A percentile compares a stretch with the other conserved stretches of the same genome.
Conservation (phyloP, 805 yeast species). For the Zygosaccharomyces kombuchaensis region DNA sequence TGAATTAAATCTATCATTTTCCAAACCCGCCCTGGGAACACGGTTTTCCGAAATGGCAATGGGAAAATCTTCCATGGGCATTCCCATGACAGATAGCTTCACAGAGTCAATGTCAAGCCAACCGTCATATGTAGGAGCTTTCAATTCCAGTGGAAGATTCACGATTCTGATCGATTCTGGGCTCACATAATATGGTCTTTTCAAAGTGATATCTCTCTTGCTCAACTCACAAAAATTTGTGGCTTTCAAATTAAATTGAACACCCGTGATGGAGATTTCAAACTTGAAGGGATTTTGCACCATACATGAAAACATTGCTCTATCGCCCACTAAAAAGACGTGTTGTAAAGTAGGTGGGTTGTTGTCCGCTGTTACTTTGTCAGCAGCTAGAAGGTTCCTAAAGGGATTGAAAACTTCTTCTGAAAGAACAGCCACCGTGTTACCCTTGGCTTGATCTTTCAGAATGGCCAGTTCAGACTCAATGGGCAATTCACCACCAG, state of each 20-base stretch:
- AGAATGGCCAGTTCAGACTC: slow-evolving; percentile 17
- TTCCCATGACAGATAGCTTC: slow-evolving; percentile 23
- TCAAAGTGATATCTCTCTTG: slow-evolving; percentile 12
- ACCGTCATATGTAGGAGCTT: slow-evolving; percentile 15
- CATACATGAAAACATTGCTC: slow-evolving; percentile 49
- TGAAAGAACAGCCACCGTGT: slow-evolving; percentile 30
- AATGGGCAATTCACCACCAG: slow-evolving; percentile 16
- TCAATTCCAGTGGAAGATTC: slow-evolving; percentile 25
- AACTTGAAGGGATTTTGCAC: slow-evolving; percentile 80
- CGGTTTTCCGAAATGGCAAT: slow-evolving; percentile 16
- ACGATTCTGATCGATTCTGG: slow-evolving; percentile 39
- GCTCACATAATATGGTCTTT: slow-evolving; percentile 34
- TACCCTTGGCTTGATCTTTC: slow-evolving; percentile 9
- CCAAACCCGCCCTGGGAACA: neutral
- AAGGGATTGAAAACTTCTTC: slow-evolving; percentile 57
- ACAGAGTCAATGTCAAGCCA: slow-evolving; percentile 16
- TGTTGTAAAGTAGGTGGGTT: slow-evolving; percentile 16
- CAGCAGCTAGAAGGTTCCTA: slow-evolving; percentile 16
- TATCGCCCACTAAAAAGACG: slow-evolving; percentile 53
- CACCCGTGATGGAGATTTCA: slow-evolving; percentile 55
- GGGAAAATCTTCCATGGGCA: slow-evolving; percentile 17
- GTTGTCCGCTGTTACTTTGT: slow-evolving; percentile 10
- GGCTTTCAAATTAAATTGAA: slow-evolving; percentile 38
- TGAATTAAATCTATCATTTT: slow-evolving; percentile 8
- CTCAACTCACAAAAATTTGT: slow-evolving; percentile 26